A percentile compares a stretch with the other conserved stretches of the same genome.
phyloP scores from a whole-genome alignment of 176 grass and related monocot genomes.

The Puya raimondii region DNA sequence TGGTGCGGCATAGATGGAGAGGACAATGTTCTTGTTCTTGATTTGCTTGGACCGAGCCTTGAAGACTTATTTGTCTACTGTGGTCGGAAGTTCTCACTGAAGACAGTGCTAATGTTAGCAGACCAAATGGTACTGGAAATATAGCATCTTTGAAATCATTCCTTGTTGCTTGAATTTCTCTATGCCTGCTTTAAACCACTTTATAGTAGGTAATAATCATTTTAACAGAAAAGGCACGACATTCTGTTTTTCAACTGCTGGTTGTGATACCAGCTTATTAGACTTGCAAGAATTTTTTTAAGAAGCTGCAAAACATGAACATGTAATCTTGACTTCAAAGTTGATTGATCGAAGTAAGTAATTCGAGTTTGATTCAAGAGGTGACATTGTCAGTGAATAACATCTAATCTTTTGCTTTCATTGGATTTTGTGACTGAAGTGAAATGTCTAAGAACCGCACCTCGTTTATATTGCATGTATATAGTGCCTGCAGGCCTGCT shows the following conservation, averaged over 20 bases:
- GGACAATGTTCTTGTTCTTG: constrained; percentile 68
- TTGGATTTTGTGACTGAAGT: too few relatives aligned
- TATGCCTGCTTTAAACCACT: neutral
- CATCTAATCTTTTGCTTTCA: too few relatives aligned
- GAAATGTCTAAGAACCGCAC: too few relatives aligned
- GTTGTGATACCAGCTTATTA: neutral
- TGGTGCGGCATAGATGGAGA: constrained; percentile 62
- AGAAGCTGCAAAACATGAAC: neutral
- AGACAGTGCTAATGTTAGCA: constrained; percentile 74
- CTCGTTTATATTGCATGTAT: too few relatives aligned
- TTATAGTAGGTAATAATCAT: too few relatives aligned
- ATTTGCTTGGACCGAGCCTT: constrained; percentile 61
- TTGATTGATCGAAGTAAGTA: too few relatives aligned
- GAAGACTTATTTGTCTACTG: constrained; percentile 72
- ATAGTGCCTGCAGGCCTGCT: too few relatives aligned
- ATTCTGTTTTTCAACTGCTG: neutral
- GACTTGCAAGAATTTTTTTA: neutral
- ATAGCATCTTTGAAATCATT: constrained; percentile 2
- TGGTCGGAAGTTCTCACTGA: constrained; percentile 45
- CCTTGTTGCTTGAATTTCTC: neutral
- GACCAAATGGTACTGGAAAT: constrained; percentile 60
- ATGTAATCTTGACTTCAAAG: too few relatives aligned
- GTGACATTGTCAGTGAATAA: too few relatives aligned
- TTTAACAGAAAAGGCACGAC: neutral
- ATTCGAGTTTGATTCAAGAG: too few relatives aligned